phyloP scores from a whole-genome alignment of 352 stramenopile species.

The Pythium diclinum region DNA sequence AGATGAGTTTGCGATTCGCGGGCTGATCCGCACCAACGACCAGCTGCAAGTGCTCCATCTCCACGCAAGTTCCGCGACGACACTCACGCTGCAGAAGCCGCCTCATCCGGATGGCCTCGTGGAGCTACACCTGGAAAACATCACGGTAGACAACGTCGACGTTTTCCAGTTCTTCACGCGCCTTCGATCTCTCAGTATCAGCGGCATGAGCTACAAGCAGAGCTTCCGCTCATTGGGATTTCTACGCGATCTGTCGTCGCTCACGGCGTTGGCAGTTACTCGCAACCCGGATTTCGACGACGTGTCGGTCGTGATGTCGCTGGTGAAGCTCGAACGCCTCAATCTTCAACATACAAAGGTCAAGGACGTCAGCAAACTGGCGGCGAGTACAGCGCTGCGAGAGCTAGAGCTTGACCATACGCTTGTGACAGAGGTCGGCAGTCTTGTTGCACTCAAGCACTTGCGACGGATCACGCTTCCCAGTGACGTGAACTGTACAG shows the following conservation, averaged over 20 bases:
- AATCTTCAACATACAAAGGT: slow-evolving; percentile 13
- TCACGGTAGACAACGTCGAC: slow-evolving; percentile 1
- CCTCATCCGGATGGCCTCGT: not conserved
- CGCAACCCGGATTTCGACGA: slow-evolving; percentile 16
- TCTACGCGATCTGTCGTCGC: not conserved
- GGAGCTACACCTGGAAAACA: slow-evolving; percentile 7
- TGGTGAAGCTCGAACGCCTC: not conserved
- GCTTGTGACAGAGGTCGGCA: not conserved
- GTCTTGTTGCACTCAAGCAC: not conserved
- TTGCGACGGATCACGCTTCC: slow-evolving; percentile 10
- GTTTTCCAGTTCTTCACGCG: not conserved
- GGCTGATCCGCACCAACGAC: not conserved
- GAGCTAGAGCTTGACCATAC: slow-evolving; percentile 13
- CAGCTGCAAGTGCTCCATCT: slow-evolving; percentile 4
- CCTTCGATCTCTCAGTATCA: slow-evolving; percentile 5
- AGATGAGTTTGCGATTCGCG: not conserved
- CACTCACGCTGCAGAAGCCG: not conserved
- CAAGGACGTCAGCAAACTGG: not conserved
- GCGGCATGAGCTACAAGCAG: slow-evolving; percentile 9
- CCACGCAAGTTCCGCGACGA: not conserved
- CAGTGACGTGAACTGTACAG: not conserved
- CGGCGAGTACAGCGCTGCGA: not conserved
- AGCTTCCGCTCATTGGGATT: not conserved
- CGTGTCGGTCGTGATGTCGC: not conserved
- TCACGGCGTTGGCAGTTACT: slow-evolving; percentile 12